A percentile compares a stretch with the other conserved stretches of the same genome.
phyloP scores from a whole-genome alignment of 1,284 basidiomycete species.

The Melampsora larici-populina region DNA sequence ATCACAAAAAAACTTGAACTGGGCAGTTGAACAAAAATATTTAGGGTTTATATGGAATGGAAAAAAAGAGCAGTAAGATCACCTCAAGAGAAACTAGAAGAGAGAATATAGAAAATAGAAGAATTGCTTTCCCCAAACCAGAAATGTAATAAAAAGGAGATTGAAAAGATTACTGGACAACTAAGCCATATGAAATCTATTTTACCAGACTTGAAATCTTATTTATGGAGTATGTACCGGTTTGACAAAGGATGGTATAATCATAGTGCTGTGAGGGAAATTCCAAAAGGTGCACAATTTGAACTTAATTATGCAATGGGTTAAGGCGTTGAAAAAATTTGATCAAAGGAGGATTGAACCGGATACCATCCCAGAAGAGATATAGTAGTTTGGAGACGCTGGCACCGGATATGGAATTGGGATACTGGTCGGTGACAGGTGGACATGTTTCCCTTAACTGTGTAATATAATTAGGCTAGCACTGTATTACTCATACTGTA shows the following conservation, averaged over 20 bases:
- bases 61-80: neutral
- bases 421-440: no score
- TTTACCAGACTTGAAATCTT: neutral
- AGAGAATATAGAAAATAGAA: neutral
- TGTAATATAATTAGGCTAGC: no score
- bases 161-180: neutral
- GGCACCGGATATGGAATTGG: no score
- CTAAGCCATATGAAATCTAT: neutral
- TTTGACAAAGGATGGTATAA: neutral
- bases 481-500: no score
- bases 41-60: neutral
- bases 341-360: neutral
- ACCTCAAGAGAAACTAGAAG: neutral
- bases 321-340: neutral
- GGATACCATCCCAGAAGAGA: neutral
- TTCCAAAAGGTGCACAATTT: neutral
- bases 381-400: slow-evolving; percentile 1
- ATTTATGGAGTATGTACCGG: neutral
- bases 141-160: neutral
- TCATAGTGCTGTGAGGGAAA: neutral
- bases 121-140: neutral
- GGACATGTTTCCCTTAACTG: no score
- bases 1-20: neutral
- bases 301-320: neutral
- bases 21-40: no score